These are phyloP conservation scores for Termitomyces sp. DNA, from an alignment of 768 basidiomycete genomes.

Conservation along the genomic window DNA sequence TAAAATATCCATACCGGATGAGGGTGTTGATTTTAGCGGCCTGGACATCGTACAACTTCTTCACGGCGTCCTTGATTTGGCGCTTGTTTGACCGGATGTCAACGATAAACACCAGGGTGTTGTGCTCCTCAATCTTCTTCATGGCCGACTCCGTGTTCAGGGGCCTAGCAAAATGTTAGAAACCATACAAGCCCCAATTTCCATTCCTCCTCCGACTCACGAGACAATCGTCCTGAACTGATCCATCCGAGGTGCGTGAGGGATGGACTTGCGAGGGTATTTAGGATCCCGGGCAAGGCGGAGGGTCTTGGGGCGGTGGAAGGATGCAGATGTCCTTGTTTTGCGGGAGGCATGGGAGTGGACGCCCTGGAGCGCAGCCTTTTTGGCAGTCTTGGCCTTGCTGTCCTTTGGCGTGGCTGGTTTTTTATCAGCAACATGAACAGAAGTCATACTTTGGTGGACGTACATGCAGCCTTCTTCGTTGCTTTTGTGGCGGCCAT, in stretches of 20 bases:
- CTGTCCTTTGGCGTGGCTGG: conserved; percentile 38
- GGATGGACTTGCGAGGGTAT: conserved; percentile 94
- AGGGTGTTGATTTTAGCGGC: conserved; percentile 97
- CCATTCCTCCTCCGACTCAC: too few species aligned
- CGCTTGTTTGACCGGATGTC: conserved; percentile 96
- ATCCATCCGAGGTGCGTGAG: conserved; percentile 93
- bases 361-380: conserved; percentile 89
- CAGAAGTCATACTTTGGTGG: neutral
- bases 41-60: conserved; percentile 98
- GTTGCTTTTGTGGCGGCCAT: conserved; percentile 67
- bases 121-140: conserved; percentile 99
- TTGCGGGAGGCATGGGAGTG: conserved; percentile 77
- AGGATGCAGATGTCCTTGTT: conserved; percentile 80
- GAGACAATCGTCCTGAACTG: conserved; percentile 92
- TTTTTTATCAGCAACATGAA: conserved; percentile 17
- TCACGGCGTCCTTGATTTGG: conserved; percentile 99
- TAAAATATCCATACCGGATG: conserved; percentile 66
- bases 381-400: conserved; percentile 95
- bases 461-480: conserved; percentile 56
- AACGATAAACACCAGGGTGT: conserved; percentile 97
- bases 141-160: conserved; percentile 96
- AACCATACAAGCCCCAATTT: too few species aligned
- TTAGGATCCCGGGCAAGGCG: conserved; percentile 78
- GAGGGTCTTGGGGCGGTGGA: conserved; percentile 96
- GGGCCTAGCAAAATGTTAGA: conserved; percentile 41